Conservation (phyloP, 441 rosid genomes). For the Erodium texanum region DNA sequence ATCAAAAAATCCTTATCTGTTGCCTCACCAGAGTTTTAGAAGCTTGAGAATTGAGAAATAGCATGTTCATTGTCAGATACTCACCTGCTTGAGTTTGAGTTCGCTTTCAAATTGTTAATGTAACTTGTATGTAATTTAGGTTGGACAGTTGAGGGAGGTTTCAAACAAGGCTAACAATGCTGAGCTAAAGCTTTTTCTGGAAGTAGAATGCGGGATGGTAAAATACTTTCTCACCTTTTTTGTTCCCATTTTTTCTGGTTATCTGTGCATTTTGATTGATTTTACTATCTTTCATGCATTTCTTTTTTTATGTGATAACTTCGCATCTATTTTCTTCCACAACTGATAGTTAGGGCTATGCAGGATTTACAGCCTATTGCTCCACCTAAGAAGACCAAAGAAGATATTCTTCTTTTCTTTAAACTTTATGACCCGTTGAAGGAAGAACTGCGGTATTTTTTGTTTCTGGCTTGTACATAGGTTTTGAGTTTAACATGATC, state of each 20-base stretch:
- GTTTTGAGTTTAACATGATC: slow-evolving; percentile 6
- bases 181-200: slow-evolving; percentile 63
- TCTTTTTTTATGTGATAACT: neutral
- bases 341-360: slow-evolving; percentile 14
- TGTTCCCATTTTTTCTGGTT: slow-evolving; percentile 3
- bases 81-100: neutral
- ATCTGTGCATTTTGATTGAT: slow-evolving; percentile 11
- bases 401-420: slow-evolving; percentile 64
- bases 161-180: slow-evolving; percentile 55
- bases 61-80: neutral
- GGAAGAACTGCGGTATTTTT: slow-evolving; percentile 45
- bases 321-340: slow-evolving; percentile 7
- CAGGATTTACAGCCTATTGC: slow-evolving; percentile 55
- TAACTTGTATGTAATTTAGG: slow-evolving; percentile 27
- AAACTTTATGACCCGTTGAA: slow-evolving; percentile 60
- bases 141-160: slow-evolving; percentile 63
- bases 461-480: slow-evolving; percentile 12
- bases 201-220: slow-evolving; percentile 54
- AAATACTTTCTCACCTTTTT: neutral
- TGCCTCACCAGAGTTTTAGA: too few species aligned
- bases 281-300: neutral
- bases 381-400: slow-evolving; percentile 49
- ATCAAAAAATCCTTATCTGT: too few species aligned
- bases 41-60: neutral
- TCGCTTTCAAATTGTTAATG: neutral